Evolutionary conservation across 306 rosid genomes (phyloP), one percentile per base, ranked within the genome.

Genomic region (Quercus cerris): DNA sequence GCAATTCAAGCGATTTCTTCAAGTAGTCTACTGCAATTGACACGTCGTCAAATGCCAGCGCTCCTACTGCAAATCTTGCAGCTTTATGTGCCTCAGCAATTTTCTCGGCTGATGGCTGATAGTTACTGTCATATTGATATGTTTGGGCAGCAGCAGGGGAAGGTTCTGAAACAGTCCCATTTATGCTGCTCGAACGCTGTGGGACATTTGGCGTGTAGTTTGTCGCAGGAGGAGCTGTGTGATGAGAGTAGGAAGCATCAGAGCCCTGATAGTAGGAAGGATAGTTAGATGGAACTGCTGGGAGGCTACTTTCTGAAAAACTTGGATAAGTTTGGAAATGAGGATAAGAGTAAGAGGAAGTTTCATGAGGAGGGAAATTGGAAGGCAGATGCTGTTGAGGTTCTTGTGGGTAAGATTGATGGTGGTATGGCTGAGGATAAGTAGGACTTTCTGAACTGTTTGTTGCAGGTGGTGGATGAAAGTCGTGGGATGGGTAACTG

Each of bases 61-160:
- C 99, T 69, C 99, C 99, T 71, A 96, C 99, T 1, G 99, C 99
- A 88, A 96, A 96, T 70, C 99, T 96, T 49, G 99, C 99, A 25
- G 98, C 97, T 77, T 96, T 96, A 80, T 96, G 99, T 33, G 99
- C 99, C 88, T 96, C 99, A 0, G 97, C 94, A 56, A 96, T 90
- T 85, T 88, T 89, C 79, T 93, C 99, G 27, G 98, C 92, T 25
- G 98, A 46, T 33, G 99, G 97, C 90, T 84, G 88, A 83, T 91
- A 96, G 87, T 80, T 90, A 73, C 93, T 79, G 86, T 96, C 97
- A 73, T 93, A 90, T 78, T 90, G 90, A 80, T 64, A 93, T 28
- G 94, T 73, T 81, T 84, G 86, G 56, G 78, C 46, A 56, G 94
- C 35, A 79, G 86, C 64, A 67, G 92, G 46, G 67, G 80, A 77